Evolutionary conservation across 225 moss, liverwort and hornwort species (phyloP).

Genomic region (Polytrichum formosum): DNA sequence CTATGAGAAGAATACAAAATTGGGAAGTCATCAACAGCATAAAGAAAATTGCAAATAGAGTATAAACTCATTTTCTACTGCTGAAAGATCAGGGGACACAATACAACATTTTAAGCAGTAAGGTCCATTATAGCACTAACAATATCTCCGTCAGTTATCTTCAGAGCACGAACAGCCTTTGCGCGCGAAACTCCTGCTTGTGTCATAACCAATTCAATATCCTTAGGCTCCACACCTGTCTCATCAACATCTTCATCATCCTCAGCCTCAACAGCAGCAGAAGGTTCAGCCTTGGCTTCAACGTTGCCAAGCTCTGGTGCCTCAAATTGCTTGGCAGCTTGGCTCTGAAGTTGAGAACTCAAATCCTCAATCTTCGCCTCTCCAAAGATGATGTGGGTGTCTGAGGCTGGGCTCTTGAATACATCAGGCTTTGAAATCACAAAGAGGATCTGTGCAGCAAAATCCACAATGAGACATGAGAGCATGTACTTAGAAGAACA

Average conservation of each 20-base stretch:
- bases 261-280: constrained; percentile 72
- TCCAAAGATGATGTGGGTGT: constrained; percentile 96
- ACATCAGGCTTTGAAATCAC: constrained; percentile 99
- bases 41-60: background rate
- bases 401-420: constrained; percentile 98
- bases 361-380: constrained; percentile 99
- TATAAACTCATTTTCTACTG: background rate
- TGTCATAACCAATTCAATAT: constrained; percentile 98
- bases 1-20: background rate
- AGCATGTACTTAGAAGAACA: too few relatives aligned
- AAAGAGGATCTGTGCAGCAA: constrained; percentile 71
- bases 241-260: constrained; percentile 93
- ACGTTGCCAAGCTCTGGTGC: constrained; percentile 74
- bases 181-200: constrained; percentile 95
- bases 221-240: constrained; percentile 96
- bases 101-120: constrained; percentile 34
- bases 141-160: constrained; percentile 82
- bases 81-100: background rate
- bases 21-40: background rate
- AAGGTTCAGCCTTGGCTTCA: constrained; percentile 85
- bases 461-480: too few relatives aligned
- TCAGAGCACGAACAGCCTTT: constrained; percentile 87
- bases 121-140: constrained; percentile 99
- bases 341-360: constrained; percentile 94
- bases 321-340: constrained; percentile 99